These are phyloP conservation scores for Cyclotella atomus DNA, from an alignment of 108 stramenopile genomes.

Conservation along the genomic window DNA sequence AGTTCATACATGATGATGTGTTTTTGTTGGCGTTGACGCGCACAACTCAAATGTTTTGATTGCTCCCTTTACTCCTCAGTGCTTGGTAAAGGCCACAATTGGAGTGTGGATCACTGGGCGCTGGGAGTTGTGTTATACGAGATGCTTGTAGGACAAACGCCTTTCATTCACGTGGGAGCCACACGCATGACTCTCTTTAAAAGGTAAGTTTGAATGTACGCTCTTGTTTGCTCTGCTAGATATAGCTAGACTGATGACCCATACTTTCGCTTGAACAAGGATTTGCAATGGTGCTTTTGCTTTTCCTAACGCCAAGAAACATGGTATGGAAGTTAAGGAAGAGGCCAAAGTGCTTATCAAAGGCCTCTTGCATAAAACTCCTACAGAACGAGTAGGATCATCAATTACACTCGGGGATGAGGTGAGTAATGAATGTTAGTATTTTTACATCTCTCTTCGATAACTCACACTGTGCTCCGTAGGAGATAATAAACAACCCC, in stretches of 20 bases:
- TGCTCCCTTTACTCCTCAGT: too few species aligned
- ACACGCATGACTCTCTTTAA: conserved; percentile 71
- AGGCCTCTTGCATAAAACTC: conserved; percentile 32
- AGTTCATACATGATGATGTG: conserved; percentile 65
- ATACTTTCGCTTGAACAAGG: conserved; percentile 60
- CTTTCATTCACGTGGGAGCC: conserved; percentile 68
- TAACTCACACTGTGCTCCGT: neutral
- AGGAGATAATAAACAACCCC: conserved; percentile 36
- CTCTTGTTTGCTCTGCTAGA: too few species aligned
- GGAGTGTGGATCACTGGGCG: conserved; percentile 95
- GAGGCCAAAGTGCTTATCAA: conserved; percentile 29
- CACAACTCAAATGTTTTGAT: too few species aligned
- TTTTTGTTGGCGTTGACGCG: too few species aligned
- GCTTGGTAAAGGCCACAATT: too few species aligned
- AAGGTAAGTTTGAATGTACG: too few species aligned
- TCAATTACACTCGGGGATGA: conserved; percentile 40
- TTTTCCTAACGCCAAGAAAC: conserved; percentile 45
- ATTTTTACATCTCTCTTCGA: neutral
- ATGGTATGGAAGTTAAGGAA: conserved; percentile 32
- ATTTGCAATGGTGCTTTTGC: conserved; percentile 61
- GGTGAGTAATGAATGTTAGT: neutral
- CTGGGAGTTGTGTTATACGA: conserved; percentile 86
- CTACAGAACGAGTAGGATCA: conserved; percentile 32
- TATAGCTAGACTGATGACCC: too few species aligned
- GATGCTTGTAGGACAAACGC: conserved; percentile 72